Evolutionary conservation across 2,329 filamentous ascomycete species (phyloP).

Genomic region (Ophiosphaerella narmari): DNA sequence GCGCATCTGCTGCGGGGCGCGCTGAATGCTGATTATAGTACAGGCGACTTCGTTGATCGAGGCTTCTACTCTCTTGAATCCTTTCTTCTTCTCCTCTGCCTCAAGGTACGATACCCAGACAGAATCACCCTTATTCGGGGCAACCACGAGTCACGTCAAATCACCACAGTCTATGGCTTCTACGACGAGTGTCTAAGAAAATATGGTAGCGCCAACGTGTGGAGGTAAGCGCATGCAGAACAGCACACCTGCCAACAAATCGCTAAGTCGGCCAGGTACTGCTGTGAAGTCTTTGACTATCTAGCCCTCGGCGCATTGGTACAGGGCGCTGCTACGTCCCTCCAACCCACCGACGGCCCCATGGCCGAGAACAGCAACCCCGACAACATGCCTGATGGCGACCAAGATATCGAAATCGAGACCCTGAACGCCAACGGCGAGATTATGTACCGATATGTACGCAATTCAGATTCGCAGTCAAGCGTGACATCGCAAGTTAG

Average conservation of each 20-base stretch:
- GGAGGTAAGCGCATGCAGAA: conserved; percentile 54
- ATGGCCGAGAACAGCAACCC: conserved; percentile 57
- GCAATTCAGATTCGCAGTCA: conserved; percentile 50
- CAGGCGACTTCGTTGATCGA: conserved; percentile 94
- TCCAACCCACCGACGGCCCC: conserved; percentile 64
- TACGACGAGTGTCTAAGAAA: conserved; percentile 97
- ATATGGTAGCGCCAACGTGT: conserved; percentile 95
- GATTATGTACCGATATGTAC: conserved; percentile 73
- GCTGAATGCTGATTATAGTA: conserved; percentile 1
- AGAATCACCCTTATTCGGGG: conserved; percentile 95
- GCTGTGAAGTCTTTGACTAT: conserved; percentile 98
- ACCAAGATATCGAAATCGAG: conserved; percentile 86
- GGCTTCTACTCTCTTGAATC: conserved; percentile 98
- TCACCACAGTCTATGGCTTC: conserved; percentile 96
- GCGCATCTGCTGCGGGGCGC: not conserved
- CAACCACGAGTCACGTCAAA: conserved; percentile 95
- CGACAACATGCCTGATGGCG: conserved; percentile 54
- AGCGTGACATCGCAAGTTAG: conserved; percentile 36
- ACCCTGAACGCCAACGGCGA: conserved; percentile 84
- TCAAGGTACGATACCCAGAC: conserved; percentile 97
- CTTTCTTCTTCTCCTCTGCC: conserved; percentile 89
- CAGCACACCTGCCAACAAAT: not conserved
- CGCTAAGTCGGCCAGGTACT: conserved; percentile 57
- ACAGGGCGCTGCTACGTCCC: conserved; percentile 74
- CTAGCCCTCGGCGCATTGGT: conserved; percentile 88